These are phyloP conservation scores for Pythium guiyangense DNA, from an alignment of 352 stramenopile genomes.

Conservation along the genomic window DNA sequence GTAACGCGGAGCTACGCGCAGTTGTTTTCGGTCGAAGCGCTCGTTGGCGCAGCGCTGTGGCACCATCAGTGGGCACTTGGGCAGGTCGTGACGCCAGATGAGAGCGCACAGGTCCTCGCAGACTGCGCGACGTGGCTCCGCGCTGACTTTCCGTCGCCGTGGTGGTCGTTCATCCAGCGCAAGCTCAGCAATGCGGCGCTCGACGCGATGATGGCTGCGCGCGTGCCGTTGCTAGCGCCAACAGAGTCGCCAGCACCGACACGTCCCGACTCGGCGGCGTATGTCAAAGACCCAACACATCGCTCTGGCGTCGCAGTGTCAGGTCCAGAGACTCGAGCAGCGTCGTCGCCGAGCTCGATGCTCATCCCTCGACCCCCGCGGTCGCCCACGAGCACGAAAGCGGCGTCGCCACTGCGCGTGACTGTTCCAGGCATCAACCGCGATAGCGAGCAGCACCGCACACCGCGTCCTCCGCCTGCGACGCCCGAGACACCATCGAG, in stretches of 20 bases:
- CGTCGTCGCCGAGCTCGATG: background rate
- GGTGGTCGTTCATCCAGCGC: slow-evolving; percentile 27
- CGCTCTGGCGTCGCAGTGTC: background rate
- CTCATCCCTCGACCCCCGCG: slow-evolving; percentile 7
- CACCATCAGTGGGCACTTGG: slow-evolving; percentile 63
- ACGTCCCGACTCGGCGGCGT: slow-evolving; percentile 8
- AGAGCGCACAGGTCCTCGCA: slow-evolving; percentile 23
- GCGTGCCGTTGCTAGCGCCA: background rate
- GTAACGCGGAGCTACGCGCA: slow-evolving; percentile 46
- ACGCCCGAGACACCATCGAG: no score
- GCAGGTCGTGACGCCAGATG: slow-evolving; percentile 30
- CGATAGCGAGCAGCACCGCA: background rate
- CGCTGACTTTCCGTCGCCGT: slow-evolving; percentile 44
- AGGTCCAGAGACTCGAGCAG: background rate
- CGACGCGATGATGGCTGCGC: slow-evolving; percentile 2
- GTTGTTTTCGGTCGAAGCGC: slow-evolving; percentile 57
- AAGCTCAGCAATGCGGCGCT: slow-evolving; percentile 17
- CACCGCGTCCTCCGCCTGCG: no score
- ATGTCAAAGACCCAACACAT: no score
- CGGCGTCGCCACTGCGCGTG: slow-evolving; percentile 5
- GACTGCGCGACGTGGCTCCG: slow-evolving; percentile 33
- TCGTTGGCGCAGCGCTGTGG: slow-evolving; percentile 41
- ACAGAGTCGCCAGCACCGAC: background rate
- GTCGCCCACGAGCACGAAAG: background rate
- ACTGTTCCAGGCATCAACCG: background rate